A percentile compares a stretch with the other conserved stretches of the same genome.
Evolutionary conservation across 2,329 filamentous ascomycete genomes (phyloP).

Genomic region (Colletotrichum tanaceti): DNA sequence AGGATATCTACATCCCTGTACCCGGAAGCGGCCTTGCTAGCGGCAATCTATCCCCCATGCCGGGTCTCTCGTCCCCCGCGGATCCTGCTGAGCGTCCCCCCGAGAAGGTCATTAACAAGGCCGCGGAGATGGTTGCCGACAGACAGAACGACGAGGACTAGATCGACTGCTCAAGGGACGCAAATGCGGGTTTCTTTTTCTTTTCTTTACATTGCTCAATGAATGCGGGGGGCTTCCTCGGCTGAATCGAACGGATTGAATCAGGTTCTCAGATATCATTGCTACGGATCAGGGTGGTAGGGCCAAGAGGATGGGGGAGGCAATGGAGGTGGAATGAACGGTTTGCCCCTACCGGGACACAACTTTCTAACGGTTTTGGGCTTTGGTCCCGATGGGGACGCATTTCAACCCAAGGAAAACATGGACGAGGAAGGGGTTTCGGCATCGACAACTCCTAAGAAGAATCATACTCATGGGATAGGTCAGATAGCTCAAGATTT

Average conservation of each 20-base stretch:
- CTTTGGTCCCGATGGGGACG: not conserved
- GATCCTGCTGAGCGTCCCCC: constrained; percentile 58
- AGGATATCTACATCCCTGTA: constrained; percentile 84
- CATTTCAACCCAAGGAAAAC: not conserved
- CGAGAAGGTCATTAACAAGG: constrained; percentile 62
- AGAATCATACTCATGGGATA: constrained; percentile 2
- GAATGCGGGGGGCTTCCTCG: not conserved
- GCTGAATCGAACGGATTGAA: not conserved
- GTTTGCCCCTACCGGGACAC: not conserved
- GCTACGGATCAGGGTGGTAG: not conserved
- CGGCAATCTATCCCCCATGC: constrained; percentile 57
- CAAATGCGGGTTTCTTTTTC: too few relatives aligned
- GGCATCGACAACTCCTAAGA: not conserved
- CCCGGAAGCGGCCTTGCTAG: constrained; percentile 59
- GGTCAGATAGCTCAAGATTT: constrained; percentile 17
- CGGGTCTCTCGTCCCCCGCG: constrained; percentile 59
- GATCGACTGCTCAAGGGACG: not conserved
- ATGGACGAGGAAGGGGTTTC: not conserved
- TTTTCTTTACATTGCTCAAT: not conserved
- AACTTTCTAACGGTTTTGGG: not conserved
- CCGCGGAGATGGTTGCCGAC: constrained; percentile 63
- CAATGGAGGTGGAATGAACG: not conserved
- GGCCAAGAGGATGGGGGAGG: not conserved
- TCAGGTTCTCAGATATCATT: not conserved
- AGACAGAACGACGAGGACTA: constrained; percentile 66